These are phyloP conservation scores for Miscanthus lutarioriparius DNA, from an alignment of 176 grass and related monocot species.

Conservation along the genomic window DNA sequence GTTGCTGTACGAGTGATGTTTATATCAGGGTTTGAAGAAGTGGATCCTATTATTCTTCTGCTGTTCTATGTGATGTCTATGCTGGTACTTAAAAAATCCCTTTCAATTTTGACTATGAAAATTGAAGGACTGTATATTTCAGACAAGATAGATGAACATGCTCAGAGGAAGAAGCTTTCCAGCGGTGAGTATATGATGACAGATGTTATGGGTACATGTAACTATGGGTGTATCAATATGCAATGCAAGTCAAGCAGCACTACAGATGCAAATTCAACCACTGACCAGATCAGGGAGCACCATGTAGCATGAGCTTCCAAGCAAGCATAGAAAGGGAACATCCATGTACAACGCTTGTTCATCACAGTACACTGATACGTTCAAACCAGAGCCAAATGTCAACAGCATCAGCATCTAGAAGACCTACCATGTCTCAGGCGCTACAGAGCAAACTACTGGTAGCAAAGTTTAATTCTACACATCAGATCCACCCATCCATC, in stretches of 20 bases:
- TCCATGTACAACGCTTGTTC: background rate
- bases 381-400: background rate
- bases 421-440: background rate
- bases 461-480: constrained; percentile 8
- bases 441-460: background rate
- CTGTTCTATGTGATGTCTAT: background rate
- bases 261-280: background rate
- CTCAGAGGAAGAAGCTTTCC: background rate
- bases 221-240: background rate
- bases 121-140: background rate
- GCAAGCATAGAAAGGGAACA: background rate
- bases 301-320: background rate
- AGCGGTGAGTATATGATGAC: background rate
- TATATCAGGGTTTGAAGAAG: constrained; percentile 15
- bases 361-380: background rate
- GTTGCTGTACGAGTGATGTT: constrained; percentile 15
- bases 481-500: constrained; percentile 10
- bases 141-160: background rate
- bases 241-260: background rate
- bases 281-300: background rate
- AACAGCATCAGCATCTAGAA: background rate
- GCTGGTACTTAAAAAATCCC: background rate
- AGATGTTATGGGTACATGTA: background rate
- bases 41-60: background rate
- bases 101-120: background rate